Base-by-base conservation (phyloP, 352 stramenopile genomes). In the Globisporangium okanoganense region DNA sequence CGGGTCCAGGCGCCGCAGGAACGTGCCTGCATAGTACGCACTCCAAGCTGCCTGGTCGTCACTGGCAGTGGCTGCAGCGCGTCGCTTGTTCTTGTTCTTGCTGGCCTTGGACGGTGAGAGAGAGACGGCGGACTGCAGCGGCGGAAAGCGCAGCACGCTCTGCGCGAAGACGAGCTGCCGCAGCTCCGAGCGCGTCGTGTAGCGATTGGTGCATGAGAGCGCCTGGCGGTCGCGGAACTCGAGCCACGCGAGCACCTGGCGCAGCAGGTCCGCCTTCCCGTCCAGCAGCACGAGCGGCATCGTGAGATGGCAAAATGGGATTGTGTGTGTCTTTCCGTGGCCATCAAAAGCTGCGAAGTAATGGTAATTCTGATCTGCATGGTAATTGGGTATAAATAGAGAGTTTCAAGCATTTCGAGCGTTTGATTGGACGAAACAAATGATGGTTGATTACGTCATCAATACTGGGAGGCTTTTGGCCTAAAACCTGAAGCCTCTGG, bases 151-250 rank as follows among this genome's bases (percentile, higher is more conserved):
- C 38, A 84, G 57, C 16, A 72, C 65, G 41, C 72, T 62, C 51
- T 79, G 70, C 31, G 72, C 61, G 29, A 80, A 61, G 31, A 84
- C 70, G 44, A 79, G 74, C 53, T 73, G 64, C 7, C 75, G 75
- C 59, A 84, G 57, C 45, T 81, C 66, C 29, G 75, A 84, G 49
- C 20, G 47, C 22, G 59, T 59, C 2, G 75, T 58, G 3, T 58
- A 66, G 24, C 48, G 66, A 31, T 62, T 79, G 61, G 69, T 67
- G n/a, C 69, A 71, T 4, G 71, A 78, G 45, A 82, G 56, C 33
- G 56, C 54, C 50, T 73, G 59, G 64, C 70, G 74, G 69, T 79
- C 72, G 27, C 63, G 59, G 56, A 78, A 73, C 43, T 56, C 35
- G 43, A 82, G 61, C 47, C 74, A 82, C 43, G 67, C 64, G 50